A percentile compares a stretch with the other conserved stretches of the same genome.
Conservation (phyloP, 176 grass and related monocot species). For the Otatea glauca region DNA sequence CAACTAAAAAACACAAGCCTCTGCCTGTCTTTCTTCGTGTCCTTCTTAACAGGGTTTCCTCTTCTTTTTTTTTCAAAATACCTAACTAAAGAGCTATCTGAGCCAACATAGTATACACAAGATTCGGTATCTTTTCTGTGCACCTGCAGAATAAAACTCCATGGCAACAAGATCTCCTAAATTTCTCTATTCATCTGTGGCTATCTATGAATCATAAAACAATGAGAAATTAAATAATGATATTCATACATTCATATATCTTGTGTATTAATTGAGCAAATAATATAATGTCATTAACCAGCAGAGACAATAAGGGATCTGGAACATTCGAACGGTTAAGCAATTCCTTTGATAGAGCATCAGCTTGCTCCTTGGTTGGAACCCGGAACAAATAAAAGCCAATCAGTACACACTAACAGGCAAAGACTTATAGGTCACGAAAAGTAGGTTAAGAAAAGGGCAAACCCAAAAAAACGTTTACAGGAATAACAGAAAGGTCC, state of each 20-base stretch:
- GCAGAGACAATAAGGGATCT: constrained; percentile 51
- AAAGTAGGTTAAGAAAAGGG: neutral
- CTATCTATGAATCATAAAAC: too few relatives aligned
- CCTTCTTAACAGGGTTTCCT: too few relatives aligned
- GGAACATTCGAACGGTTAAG: constrained; percentile 69
- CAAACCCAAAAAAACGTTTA: neutral
- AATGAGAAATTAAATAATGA: too few relatives aligned
- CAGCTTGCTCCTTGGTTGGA: constrained; percentile 90
- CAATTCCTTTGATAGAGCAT: constrained; percentile 75
- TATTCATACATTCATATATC: too few relatives aligned
- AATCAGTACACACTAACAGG: constrained; percentile 20
- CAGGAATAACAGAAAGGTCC: constrained; percentile 18
- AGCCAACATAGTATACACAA: too few relatives aligned
- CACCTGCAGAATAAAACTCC: neutral
- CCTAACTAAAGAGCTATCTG: too few relatives aligned
- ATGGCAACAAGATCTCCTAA: neutral
- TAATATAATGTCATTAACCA: neutral
- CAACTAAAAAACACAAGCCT: too few relatives aligned
- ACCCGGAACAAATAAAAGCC: too few relatives aligned
- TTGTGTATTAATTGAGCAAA: neutral
- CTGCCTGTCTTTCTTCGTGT: too few relatives aligned
- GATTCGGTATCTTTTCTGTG: neutral
- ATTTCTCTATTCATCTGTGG: constrained; percentile 15
- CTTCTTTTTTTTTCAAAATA: neutral
- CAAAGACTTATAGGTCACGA: neutral